Evolutionary conservation across 164 flowering plant species (phyloP).

Genomic region (Magnolia kwangsiensis): DNA sequence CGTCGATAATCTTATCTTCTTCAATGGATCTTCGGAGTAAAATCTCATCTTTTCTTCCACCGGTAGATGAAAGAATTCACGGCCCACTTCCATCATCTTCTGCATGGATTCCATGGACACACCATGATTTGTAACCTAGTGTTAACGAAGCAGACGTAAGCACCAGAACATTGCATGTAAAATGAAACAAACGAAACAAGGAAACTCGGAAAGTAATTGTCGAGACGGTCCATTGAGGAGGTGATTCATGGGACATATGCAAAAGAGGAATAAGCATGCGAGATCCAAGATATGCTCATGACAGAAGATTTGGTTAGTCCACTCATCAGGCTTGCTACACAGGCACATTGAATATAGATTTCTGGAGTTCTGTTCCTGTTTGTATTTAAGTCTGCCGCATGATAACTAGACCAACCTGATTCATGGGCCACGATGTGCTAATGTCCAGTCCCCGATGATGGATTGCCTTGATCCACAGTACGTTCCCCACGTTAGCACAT

Average conservation of each 20-base stretch:
- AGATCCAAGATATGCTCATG: background rate
- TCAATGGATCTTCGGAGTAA: conserved; percentile 38
- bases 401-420: background rate
- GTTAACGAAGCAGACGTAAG: background rate
- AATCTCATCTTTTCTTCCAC: conserved; percentile 71
- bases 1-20: conserved; percentile 69
- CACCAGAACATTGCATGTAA: background rate
- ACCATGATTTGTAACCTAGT: conserved; percentile 74
- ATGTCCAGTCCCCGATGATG: background rate
- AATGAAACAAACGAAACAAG: background rate
- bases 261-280: background rate
- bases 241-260: no score
- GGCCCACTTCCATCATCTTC: conserved; percentile 37
- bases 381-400: background rate
- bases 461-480: no score
- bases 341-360: no score
- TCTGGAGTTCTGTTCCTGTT: no score
- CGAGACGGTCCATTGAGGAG: background rate
- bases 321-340: background rate
- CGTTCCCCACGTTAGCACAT: background rate
- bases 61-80: conserved; percentile 58
- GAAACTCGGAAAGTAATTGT: background rate
- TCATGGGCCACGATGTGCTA: background rate
- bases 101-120: conserved; percentile 35
- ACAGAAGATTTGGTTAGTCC: background rate